Evolutionary conservation across 768 basidiomycete species (phyloP), one percentile per base, ranked within the genome.

Genomic region (Xerocomus brunneocitrinus): DNA sequence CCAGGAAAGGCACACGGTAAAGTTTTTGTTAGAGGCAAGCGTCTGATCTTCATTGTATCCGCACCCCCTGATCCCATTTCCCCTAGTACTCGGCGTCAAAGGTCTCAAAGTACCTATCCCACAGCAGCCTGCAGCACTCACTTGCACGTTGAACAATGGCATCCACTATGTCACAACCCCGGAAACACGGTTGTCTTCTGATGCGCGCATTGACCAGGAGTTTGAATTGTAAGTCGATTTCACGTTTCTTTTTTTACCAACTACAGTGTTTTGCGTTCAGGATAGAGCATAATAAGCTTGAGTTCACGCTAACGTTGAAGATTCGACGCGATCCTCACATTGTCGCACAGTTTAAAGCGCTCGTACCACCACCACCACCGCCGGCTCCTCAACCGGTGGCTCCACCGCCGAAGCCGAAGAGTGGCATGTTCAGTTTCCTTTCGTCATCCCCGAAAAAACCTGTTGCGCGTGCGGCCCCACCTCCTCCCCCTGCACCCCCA

Each of bases 91-190:
- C 32, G 84, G 85, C 34, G 77, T 93, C 53, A 87, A 81, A 60
- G 80, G 79, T 44, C 74, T 97, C 35, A 76, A 80, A 50, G 73
- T 97, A 31, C 94, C 95, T 1, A 59, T 98, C 30, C 95, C 94
- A 0, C 72, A 74, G n/a, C 78, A 90, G 57, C 71, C 80, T 0
- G 93, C 94, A 0, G 78, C 74, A 27, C 74, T 97, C 54, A 87
- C 85, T 9, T 91, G 91, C 67, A 92, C 91, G 0, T 76, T 98
- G 56, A 97, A 98, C 71, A 98, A 98, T 62, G 95, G 94, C 8
- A 95, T 98, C 47, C 94, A 97, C 69, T 94, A 88, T 58, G 95
- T 98, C 34, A 91, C 89, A 4, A 97, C 91, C 8, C 92, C 89
- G 1, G 88, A 90, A 62, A 81, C 77, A 50, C 74, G 76, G n/a